phyloP scores from a whole-genome alignment of 768 basidiomycete genomes.

The Kwoniella sp. region DNA sequence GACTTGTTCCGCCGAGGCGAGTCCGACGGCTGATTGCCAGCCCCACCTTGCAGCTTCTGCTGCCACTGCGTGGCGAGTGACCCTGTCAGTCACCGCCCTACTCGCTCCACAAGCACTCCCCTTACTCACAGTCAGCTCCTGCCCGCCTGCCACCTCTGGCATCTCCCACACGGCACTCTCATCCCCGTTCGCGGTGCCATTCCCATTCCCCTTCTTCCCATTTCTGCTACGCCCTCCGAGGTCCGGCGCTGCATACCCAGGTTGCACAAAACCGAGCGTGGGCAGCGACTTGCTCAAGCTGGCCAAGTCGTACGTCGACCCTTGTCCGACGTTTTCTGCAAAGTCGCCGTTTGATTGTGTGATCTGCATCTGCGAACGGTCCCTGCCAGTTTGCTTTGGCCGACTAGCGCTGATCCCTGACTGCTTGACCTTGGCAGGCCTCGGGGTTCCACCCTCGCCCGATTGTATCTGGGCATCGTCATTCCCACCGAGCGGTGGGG shows the following conservation, averaged over 20 bases:
- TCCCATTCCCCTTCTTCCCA: constrained; percentile 13
- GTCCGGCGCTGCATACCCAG: background rate
- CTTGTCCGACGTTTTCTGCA: no score
- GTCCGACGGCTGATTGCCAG: background rate
- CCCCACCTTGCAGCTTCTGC: constrained; percentile 21
- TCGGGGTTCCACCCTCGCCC: background rate
- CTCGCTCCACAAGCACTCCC: background rate
- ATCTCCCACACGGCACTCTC: constrained; percentile 40
- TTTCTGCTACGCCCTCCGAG: background rate
- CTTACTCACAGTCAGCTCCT: constrained; percentile 32
- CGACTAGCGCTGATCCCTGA: constrained; percentile 3
- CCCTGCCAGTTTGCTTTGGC: background rate
- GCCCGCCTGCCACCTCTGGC: constrained; percentile 22
- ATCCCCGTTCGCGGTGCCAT: constrained; percentile 16
- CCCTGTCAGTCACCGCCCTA: background rate
- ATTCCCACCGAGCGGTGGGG: background rate
- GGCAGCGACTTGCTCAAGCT: constrained; percentile 12
- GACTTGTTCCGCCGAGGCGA: constrained; percentile 1
- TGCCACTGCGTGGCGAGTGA: constrained; percentile 28
- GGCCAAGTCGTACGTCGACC: no score
- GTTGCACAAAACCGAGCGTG: constrained; percentile 3
- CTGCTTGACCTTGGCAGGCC: constrained; percentile 1
- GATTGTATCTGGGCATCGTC: background rate
- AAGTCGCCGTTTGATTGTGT: no score
- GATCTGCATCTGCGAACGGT: no score